Evolutionary conservation across 2,329 filamentous ascomycete species (phyloP).

Genomic region (Emydomyces testavorans): DNA sequence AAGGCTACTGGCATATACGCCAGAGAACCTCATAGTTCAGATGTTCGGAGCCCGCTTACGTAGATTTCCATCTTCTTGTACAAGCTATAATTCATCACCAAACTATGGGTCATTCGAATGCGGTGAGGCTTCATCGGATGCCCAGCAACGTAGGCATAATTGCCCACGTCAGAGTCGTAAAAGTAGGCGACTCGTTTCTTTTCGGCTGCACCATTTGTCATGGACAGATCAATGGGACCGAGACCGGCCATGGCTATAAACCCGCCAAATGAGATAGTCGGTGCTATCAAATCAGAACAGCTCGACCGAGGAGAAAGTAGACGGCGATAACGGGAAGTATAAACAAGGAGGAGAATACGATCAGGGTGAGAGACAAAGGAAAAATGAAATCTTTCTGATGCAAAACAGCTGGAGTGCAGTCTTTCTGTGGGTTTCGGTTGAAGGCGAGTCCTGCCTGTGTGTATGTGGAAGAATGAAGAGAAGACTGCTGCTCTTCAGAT

Average conservation of each 20-base stretch:
- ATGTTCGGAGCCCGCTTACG: slow-evolving; percentile 35
- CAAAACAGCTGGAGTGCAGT: no score
- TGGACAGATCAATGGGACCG: slow-evolving; percentile 44
- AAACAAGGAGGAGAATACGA: no score
- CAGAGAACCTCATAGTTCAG: no score
- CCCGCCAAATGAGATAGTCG: not conserved
- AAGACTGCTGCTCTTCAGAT: not conserved
- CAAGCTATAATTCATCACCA: slow-evolving; percentile 63
- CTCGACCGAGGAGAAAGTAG: not conserved
- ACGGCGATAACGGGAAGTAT: not conserved
- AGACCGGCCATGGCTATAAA: slow-evolving; percentile 39
- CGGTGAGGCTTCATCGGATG: slow-evolving; percentile 58
- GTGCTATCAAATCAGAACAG: not conserved
- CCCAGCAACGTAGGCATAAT: slow-evolving; percentile 84
- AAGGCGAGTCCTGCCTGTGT: not conserved
- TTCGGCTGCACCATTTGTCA: slow-evolving; percentile 40
- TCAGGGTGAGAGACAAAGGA: no score
- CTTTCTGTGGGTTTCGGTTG: no score
- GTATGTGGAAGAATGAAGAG: not conserved
- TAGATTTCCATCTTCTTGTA: slow-evolving; percentile 66
- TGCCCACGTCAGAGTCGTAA: slow-evolving; percentile 95
- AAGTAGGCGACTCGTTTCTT: slow-evolving; percentile 92
- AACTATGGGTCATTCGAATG: slow-evolving; percentile 53
- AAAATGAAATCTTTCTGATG: no score
- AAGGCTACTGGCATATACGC: not conserved